A percentile compares a stretch with the other conserved stretches of the same genome.
These are phyloP conservation scores for Miamiensis avidus DNA, from an alignment of 169 alveolate species.

Conservation along the genomic window DNA sequence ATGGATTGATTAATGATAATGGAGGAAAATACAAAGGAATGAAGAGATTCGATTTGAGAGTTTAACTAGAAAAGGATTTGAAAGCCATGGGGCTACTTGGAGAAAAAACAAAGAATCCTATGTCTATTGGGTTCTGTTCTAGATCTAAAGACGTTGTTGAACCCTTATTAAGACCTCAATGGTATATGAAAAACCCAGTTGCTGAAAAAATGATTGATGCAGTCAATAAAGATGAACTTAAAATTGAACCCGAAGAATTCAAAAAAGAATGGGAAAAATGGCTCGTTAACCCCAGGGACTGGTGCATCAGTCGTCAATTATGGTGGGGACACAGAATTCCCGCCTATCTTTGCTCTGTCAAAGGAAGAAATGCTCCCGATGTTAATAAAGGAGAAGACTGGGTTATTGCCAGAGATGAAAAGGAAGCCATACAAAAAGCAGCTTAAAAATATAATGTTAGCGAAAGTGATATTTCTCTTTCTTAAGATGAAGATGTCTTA, in stretches of 20 bases:
- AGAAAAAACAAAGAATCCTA: constrained; percentile 87
- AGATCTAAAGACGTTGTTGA: constrained; percentile 98
- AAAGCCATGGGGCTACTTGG: constrained; percentile 87
- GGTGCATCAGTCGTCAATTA: constrained; percentile 99
- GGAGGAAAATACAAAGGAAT: constrained; percentile 96
- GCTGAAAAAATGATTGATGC: constrained; percentile 92
- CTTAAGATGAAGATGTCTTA: constrained; percentile 98
- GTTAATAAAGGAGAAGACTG: constrained; percentile 83
- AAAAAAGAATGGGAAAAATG: constrained; percentile 97
- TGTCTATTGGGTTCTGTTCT: constrained; percentile 98
- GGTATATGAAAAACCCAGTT: constrained; percentile 98
- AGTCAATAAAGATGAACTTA: constrained; percentile 91
- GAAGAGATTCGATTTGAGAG: constrained; percentile 96
- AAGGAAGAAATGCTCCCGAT: constrained; percentile 70
- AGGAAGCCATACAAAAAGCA: constrained; percentile 91
- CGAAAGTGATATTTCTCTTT: constrained; percentile 82
- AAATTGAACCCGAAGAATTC: constrained; percentile 93
- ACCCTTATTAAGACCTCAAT: constrained; percentile 97
- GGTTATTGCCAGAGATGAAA: constrained; percentile 89
- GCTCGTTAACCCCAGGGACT: constrained; percentile 98
- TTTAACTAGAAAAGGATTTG: constrained; percentile 91
- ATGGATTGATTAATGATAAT: constrained; percentile 94
- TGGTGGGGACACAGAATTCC: constrained; percentile 99
- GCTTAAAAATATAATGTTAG: constrained; percentile 75
- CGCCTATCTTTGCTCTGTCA: constrained; percentile 91